A percentile compares a stretch with the other conserved stretches of the same genome.
Conservation (phyloP, 140 eudicot species). For the Ambrosia hybrid region DNA sequence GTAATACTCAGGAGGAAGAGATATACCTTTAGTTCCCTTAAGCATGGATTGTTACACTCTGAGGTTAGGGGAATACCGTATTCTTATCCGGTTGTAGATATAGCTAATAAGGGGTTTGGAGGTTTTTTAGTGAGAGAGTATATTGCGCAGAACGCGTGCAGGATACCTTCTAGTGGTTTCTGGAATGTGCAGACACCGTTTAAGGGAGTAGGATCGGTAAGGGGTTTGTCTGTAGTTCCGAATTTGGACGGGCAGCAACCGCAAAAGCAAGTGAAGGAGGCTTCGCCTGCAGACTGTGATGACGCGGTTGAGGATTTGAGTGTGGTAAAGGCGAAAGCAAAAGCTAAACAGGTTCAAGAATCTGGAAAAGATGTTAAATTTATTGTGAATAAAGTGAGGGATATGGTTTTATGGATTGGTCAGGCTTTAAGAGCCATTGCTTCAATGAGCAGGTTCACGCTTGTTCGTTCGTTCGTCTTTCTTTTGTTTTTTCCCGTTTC, state of each 20-base stretch:
- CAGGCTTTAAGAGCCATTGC: slow-evolving; percentile 73
- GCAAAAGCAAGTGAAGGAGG: slow-evolving; percentile 54
- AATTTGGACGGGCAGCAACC: slow-evolving; percentile 39
- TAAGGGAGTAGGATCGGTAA: slow-evolving; percentile 28
- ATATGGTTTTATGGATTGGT: slow-evolving; percentile 64
- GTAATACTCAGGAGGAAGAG: slow-evolving; percentile 52
- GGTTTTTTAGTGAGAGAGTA: slow-evolving; percentile 29
- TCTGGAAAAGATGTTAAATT: slow-evolving; percentile 47
- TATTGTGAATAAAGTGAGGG: slow-evolving; percentile 50
- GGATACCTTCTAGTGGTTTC: slow-evolving; percentile 23
- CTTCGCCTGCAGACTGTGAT: slow-evolving; percentile 86
- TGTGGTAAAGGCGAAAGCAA: slow-evolving; percentile 74
- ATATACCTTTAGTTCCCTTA: slow-evolving; percentile 37
- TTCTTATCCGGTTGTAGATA: neutral
- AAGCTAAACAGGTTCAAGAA: slow-evolving; percentile 54
- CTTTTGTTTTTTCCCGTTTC: neutral
- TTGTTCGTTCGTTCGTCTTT: slow-evolving; percentile 8
- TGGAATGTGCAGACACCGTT: slow-evolving; percentile 25
- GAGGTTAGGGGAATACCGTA: slow-evolving; percentile 25
- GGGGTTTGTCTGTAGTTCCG: slow-evolving; percentile 41
- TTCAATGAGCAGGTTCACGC: slow-evolving; percentile 72
- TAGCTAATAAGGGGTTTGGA: slow-evolving; percentile 29
- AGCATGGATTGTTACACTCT: slow-evolving; percentile 25
- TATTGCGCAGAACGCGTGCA: slow-evolving; percentile 18
- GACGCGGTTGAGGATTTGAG: slow-evolving; percentile 81